Base-by-base conservation (phyloP, 192 early-diverging fungal species). In the Mortierella claussenii region DNA sequence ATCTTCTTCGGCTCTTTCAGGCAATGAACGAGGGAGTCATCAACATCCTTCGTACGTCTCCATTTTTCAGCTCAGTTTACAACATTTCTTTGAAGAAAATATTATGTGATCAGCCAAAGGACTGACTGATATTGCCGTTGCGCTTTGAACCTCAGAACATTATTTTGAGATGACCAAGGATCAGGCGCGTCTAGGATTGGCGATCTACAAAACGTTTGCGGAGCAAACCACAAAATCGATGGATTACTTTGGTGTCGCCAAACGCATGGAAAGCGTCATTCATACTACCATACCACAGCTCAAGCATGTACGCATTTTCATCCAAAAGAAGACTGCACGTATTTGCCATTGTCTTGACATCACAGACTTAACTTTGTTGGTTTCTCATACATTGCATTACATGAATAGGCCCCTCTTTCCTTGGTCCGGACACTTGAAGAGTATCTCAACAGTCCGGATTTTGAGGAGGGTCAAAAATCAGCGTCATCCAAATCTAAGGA, bases 21-120 rank as follows among this genome's bases (percentile, higher is more conserved):
- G 81, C 88, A 15, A 70, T 90, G 58, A 94, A 94, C 68, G 93
- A 94, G 82, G 91, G 88, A 23, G 88, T 93, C 15, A 87, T 94
- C 34, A 85, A 87, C 62, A 86, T 93, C 51, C 78, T 94, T 18
- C 84, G 90, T 88, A 82, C 55, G 81, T 54, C 28, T 32, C 34
- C 32, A 54, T 49, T 23, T 8, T 32, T 15, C 5, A 6, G 2
- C 7, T 13, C n/a, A n/a, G n/a, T n/a, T n/a, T n/a, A n/a, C n/a
- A n/a, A n/a, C n/a, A n/a, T n/a, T n/a, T n/a, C n/a, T n/a, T n/a
- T n/a, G n/a, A n/a, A n/a, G n/a, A n/a, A n/a, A n/a, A n/a, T n/a
- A n/a, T n/a, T n/a, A n/a, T n/a, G n/a, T n/a, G n/a, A n/a, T n/a
- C n/a, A n/a, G n/a, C n/a, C n/a, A n/a, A n/a, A n/a, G n/a, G n/a